phyloP scores from a whole-genome alignment of 305 asterid species.

The Solanum hybrid region DNA sequence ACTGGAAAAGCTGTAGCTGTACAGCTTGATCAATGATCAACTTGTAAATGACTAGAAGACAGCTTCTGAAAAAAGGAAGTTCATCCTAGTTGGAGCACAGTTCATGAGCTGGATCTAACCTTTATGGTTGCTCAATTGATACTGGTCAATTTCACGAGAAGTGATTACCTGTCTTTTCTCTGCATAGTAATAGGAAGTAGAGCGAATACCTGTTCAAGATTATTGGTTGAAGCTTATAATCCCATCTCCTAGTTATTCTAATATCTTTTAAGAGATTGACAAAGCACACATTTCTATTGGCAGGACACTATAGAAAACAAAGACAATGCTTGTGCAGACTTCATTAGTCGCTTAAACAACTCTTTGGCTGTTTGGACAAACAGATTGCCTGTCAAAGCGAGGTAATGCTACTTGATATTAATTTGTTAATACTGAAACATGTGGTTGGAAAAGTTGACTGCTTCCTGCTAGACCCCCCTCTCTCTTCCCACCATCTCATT shows the following conservation, averaged over 20 bases:
- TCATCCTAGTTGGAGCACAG: not conserved
- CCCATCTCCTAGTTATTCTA: not conserved
- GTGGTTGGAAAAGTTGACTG: not conserved
- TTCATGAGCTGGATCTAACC: not conserved
- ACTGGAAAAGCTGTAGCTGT: not conserved
- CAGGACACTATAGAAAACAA: conserved; percentile 69
- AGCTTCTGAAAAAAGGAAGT: not conserved
- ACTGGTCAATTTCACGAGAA: not conserved
- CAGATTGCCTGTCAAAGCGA: conserved; percentile 61
- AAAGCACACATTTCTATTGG: conserved; percentile 10
- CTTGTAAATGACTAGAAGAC: not conserved
- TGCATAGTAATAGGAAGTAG: conserved; percentile 1
- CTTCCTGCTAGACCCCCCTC: not conserved
- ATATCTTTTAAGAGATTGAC: conserved; percentile 12
- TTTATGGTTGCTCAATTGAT: not conserved
- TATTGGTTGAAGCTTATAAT: not conserved
- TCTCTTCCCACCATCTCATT: not conserved
- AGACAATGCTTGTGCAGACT: conserved; percentile 51
- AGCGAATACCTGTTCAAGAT: not conserved
- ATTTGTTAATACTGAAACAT: not conserved
- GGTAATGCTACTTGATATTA: conserved; percentile 33
- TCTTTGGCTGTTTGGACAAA: conserved; percentile 67
- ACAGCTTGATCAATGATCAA: not conserved
- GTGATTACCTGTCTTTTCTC: conserved; percentile 3
- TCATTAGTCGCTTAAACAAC: conserved; percentile 58